Conservation (phyloP, 1,284 basidiomycete genomes). For the Phellopilus nigrolimitatus region DNA sequence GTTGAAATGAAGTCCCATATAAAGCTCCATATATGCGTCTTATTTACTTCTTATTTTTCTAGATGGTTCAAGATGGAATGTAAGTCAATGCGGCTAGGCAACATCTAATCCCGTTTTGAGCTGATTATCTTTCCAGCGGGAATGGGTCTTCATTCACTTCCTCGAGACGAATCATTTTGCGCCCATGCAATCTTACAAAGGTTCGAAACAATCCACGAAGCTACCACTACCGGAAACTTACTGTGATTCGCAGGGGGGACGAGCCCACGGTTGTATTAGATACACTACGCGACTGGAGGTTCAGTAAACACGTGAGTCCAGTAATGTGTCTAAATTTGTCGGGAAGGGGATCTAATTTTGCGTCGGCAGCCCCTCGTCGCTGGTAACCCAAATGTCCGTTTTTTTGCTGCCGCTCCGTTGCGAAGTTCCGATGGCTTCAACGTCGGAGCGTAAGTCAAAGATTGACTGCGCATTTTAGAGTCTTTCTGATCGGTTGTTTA, state of each 20-base stretch:
- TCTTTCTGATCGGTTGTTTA: too few species aligned
- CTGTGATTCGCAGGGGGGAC: constrained; percentile 52
- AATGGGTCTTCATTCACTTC: constrained; percentile 46
- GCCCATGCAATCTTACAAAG: constrained; percentile 80
- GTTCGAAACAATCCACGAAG: constrained; percentile 36
- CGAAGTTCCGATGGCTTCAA: constrained; percentile 88
- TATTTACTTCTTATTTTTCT: constrained; percentile 15
- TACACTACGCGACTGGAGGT: constrained; percentile 82
- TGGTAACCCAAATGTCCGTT: constrained; percentile 67
- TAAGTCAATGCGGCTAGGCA: constrained; percentile 32
- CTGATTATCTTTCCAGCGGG: constrained; percentile 46
- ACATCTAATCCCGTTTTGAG: constrained; percentile 7
- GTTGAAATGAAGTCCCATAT: constrained; percentile 26
- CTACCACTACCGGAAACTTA: constrained; percentile 15
- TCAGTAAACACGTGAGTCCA: constrained; percentile 63
- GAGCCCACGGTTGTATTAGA: constrained; percentile 89
- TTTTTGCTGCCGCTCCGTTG: constrained; percentile 90
- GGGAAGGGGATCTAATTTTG: constrained; percentile 5
- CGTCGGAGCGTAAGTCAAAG: constrained; percentile 63
- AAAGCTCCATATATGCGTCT: background rate
- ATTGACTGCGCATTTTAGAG: background rate
- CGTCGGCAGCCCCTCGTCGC: constrained; percentile 65
- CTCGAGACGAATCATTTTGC: constrained; percentile 72
- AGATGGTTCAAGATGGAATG: constrained; percentile 85
- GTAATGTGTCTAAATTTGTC: background rate